phyloP scores from a whole-genome alignment of 73 alveolate species.

The Tetrahymena thermophila region DNA sequence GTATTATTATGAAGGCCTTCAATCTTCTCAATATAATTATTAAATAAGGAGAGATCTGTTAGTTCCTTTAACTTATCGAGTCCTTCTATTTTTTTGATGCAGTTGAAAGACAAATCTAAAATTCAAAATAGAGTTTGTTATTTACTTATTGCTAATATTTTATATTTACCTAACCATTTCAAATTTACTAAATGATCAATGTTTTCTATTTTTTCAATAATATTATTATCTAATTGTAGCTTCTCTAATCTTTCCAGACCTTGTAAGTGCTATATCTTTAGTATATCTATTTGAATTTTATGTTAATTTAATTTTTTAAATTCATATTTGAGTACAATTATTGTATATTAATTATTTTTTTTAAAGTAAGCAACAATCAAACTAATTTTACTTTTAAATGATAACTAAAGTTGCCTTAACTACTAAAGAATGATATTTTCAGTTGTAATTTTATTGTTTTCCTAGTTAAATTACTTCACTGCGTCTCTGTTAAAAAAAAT shows the following conservation, averaged over 20 bases:
- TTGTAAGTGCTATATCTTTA: constrained; percentile 62
- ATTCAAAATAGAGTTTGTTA: background rate
- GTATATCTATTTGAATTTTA: constrained; percentile 34
- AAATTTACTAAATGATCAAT: constrained; percentile 73
- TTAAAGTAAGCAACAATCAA: background rate
- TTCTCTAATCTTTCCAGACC: constrained; percentile 62
- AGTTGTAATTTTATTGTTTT: constrained; percentile 18
- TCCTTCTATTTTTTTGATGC: constrained; percentile 76
- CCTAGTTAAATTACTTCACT: constrained; percentile 23
- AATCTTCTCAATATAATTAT: constrained; percentile 55
- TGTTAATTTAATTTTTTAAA: background rate
- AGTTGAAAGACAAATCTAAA: constrained; percentile 77
- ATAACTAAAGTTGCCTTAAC: constrained; percentile 12
- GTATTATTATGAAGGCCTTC: constrained; percentile 60
- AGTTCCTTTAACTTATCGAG: constrained; percentile 65
- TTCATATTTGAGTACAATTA: background rate
- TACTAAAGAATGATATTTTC: constrained; percentile 16
- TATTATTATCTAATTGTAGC: constrained; percentile 74
- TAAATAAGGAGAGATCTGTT: constrained; percentile 70
- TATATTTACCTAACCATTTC: constrained; percentile 61
- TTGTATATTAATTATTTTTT: background rate
- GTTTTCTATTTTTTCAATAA: constrained; percentile 68
- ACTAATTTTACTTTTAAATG: constrained; percentile 17
- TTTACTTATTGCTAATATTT: background rate
- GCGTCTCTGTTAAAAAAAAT: constrained; percentile 3